Percentiles rank a stretch among this genome's conserved stretches.
Evolutionary conservation across 1,284 basidiomycete genomes (phyloP).

Genomic region (Rugosomyces carneus): DNA sequence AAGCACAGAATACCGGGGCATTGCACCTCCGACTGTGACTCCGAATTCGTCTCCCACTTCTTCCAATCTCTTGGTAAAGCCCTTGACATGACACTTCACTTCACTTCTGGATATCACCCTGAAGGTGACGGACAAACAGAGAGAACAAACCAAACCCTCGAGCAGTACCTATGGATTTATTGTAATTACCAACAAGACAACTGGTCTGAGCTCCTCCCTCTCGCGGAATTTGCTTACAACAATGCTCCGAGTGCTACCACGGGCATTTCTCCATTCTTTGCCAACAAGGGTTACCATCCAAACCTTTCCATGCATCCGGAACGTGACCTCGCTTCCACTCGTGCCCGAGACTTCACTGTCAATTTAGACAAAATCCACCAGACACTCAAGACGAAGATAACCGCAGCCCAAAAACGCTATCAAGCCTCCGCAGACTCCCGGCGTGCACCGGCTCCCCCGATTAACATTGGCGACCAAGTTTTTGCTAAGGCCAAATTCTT

Average conservation of each 20-base stretch:
- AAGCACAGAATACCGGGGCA: conserved; percentile 27
- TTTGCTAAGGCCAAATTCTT: conserved; percentile 4
- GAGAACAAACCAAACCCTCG: conserved; percentile 36
- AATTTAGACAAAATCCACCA: conserved; percentile 5
- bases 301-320: conserved; percentile 17
- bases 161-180: conserved; percentile 33
- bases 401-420: conserved; percentile 8
- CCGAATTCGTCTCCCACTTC: conserved; percentile 28
- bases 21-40: conserved; percentile 26
- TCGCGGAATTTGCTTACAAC: conserved; percentile 43
- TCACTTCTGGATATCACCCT: conserved; percentile 24
- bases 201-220: conserved; percentile 36
- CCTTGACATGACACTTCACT: conserved; percentile 6
- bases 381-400: conserved; percentile 23
- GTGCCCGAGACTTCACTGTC: conserved; percentile 18
- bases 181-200: conserved; percentile 37
- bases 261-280: conserved; percentile 34
- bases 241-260: conserved; percentile 31
- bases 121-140: conserved; percentile 35
- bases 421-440: background rate
- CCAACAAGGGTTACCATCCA: conserved; percentile 30
- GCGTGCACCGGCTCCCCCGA: background rate
- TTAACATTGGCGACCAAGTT: background rate
- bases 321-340: conserved; percentile 17
- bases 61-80: conserved; percentile 19